Conservation (phyloP, 768 basidiomycete species). For the Boletus coccyginus region DNA sequence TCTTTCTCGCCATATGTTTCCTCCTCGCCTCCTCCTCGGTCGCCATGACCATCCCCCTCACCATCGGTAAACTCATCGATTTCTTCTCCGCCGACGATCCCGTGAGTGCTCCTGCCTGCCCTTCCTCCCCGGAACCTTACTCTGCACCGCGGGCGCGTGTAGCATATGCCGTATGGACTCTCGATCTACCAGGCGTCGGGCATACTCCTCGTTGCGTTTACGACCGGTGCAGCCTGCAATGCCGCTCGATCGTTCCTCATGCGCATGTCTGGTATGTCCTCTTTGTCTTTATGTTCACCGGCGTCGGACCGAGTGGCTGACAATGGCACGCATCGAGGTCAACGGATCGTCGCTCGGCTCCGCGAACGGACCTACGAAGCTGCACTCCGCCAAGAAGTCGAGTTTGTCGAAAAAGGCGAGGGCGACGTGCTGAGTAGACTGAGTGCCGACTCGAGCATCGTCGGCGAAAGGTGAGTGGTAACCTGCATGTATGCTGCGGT, state of each 20-base stretch:
- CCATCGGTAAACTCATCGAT: constrained; percentile 92
- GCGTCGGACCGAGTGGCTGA: not conserved
- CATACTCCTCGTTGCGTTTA: constrained; percentile 71
- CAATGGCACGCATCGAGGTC: constrained; percentile 40
- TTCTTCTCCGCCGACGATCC: constrained; percentile 75
- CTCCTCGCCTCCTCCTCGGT: constrained; percentile 86
- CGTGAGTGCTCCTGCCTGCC: constrained; percentile 36
- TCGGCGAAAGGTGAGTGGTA: constrained; percentile 76
- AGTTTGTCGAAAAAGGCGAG: constrained; percentile 88
- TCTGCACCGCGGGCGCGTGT: not conserved
- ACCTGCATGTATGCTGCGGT: not conserved
- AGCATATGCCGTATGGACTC: constrained; percentile 81
- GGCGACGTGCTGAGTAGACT: constrained; percentile 92
- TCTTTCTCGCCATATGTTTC: constrained; percentile 73
- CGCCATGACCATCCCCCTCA: constrained; percentile 90
- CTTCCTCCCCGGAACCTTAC: not conserved
- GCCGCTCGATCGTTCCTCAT: constrained; percentile 81
- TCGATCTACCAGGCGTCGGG: constrained; percentile 79
- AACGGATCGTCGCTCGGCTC: constrained; percentile 86
- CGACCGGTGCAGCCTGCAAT: constrained; percentile 84
- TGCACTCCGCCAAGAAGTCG: constrained; percentile 87
- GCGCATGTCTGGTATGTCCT: constrained; percentile 68
- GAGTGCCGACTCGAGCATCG: constrained; percentile 88
- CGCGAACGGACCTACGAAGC: constrained; percentile 81
- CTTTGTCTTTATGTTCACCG: not conserved